Base-by-base conservation (phyloP, 2,329 filamentous ascomycete genomes). In the Penicillium hesseltinei region DNA sequence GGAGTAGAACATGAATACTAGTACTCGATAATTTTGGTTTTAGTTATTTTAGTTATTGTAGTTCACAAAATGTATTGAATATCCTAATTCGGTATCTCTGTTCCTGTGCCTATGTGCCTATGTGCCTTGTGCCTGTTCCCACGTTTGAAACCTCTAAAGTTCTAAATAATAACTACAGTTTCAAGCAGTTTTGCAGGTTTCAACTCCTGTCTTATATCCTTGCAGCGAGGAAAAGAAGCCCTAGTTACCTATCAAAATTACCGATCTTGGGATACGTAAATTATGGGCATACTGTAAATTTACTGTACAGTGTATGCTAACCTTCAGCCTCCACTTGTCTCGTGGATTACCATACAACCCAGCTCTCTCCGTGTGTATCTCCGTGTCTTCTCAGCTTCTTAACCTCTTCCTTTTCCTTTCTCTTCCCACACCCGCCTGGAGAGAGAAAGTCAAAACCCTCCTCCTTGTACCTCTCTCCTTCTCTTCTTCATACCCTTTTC, bases 361-460 rank as follows among this genome's bases (percentile, higher is more conserved):
- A 60, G 59, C 62, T 63, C 51, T 56, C 56, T 46, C 35, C 47
- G 25, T 29, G 40, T 39, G 65, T 65, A 59, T 69, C 65, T 69
- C 62, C 59, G 66, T 68, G 60, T 67, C 60, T 67, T 66, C 64
- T 66, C 62, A 66, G 60, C 51, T 43, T 55, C 56, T 56, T 50
- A 58, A 55, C 56, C 60, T 63, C 61, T 54, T 54, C 62, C 63
- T 64, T 61, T 66, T 70, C 66, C 65, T 66, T 73, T 71, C 67
- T 66, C 66, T 66, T 69, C 62, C 69, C 72, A 74, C 72, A 75
- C 69, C 71, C 71, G 71, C 68, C 71, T 75, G 73, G 72, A 75
- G 73, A 74, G 73, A 74, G 73, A 75, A 68, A 62, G 58, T 58
- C 45, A 65, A 66, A 67, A 68, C 66, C 67, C 70, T 73, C 71